Percentiles rank a stretch among this genome's conserved stretches.
Conservation (phyloP, 192 early-diverging fungal genomes). For the Entomortierella lignicola region DNA sequence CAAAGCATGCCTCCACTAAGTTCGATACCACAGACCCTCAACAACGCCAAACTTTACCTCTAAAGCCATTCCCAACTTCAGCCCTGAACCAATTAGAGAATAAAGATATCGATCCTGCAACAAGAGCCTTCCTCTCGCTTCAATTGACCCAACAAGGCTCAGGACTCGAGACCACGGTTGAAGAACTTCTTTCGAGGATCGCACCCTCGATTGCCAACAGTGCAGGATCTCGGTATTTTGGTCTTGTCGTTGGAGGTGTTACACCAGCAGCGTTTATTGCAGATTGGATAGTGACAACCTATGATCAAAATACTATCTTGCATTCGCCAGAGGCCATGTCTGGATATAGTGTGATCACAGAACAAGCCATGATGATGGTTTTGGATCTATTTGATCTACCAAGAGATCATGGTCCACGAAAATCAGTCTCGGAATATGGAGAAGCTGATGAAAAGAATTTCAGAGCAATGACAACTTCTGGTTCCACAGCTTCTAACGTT, state of each 20-base stretch:
- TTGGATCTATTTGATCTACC: constrained; percentile 62
- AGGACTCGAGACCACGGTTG: constrained; percentile 13
- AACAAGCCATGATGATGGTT: constrained; percentile 56
- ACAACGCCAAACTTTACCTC: constrained; percentile 16
- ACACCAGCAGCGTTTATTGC: constrained; percentile 60
- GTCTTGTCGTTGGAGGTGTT: constrained; percentile 68
- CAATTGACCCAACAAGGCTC: constrained; percentile 2
- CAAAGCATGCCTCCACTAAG: constrained; percentile 4
- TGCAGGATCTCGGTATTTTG: constrained; percentile 64
- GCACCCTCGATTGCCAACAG: constrained; percentile 30
- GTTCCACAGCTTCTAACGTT: constrained; percentile 68
- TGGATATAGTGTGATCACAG: constrained; percentile 59
- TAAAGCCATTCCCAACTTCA: constrained; percentile 16
- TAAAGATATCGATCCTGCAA: not conserved
- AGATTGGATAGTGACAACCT: constrained; percentile 53
- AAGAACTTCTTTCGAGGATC: constrained; percentile 16
- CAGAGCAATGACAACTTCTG: constrained; percentile 60
- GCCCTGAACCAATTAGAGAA: not conserved
- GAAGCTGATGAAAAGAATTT: constrained; percentile 3
- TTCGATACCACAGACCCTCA: constrained; percentile 7
- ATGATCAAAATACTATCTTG: constrained; percentile 55
- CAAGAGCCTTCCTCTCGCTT: constrained; percentile 7
- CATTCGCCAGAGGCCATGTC: constrained; percentile 46
- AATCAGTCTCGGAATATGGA: not conserved
- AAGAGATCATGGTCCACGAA: constrained; percentile 14